A percentile compares a stretch with the other conserved stretches of the same genome.
Evolutionary conservation across 2,329 filamentous ascomycete species (phyloP).

Genomic region (Microdochium nivale): DNA sequence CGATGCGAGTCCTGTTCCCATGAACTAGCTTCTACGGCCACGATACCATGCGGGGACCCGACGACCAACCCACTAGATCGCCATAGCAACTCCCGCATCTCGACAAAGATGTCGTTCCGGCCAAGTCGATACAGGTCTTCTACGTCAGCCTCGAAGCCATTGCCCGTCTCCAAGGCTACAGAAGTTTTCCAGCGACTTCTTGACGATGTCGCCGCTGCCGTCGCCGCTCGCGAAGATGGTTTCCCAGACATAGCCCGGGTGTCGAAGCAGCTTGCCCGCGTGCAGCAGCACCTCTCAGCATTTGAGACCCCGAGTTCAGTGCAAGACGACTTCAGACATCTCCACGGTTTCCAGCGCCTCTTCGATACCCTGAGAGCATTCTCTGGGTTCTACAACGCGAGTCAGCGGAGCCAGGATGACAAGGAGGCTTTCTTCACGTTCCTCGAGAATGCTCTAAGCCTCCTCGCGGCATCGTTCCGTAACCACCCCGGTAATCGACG

Average conservation of each 20-base stretch:
- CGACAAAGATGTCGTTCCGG: conserved; percentile 34
- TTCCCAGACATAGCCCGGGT: conserved; percentile 42
- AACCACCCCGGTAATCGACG: conserved; percentile 78
- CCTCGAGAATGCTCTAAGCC: conserved; percentile 61
- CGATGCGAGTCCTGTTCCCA: not conserved
- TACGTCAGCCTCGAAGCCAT: conserved; percentile 49
- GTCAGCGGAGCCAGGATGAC: conserved; percentile 50
- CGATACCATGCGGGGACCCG: not conserved
- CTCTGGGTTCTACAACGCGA: conserved; percentile 68
- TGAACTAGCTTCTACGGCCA: not conserved
- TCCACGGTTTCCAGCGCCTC: conserved; percentile 69
- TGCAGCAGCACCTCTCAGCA: conserved; percentile 54
- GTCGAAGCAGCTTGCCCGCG: conserved; percentile 49
- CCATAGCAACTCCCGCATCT: not conserved
- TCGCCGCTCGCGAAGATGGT: conserved; percentile 24
- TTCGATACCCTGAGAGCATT: conserved; percentile 62
- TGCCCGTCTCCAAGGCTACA: conserved; percentile 49
- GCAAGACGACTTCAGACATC: conserved; percentile 77
- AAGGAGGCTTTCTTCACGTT: conserved; percentile 59
- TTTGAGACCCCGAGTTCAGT: conserved; percentile 34
- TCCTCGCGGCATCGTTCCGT: conserved; percentile 67
- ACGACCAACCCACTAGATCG: not conserved
- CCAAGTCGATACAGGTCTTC: conserved; percentile 55
- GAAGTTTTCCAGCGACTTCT: conserved; percentile 49
- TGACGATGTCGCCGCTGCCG: conserved; percentile 30